Percentiles rank a stretch among this genome's conserved stretches.
Conservation (phyloP, 208 protist species). For the Trypanosoma caninum region DNA sequence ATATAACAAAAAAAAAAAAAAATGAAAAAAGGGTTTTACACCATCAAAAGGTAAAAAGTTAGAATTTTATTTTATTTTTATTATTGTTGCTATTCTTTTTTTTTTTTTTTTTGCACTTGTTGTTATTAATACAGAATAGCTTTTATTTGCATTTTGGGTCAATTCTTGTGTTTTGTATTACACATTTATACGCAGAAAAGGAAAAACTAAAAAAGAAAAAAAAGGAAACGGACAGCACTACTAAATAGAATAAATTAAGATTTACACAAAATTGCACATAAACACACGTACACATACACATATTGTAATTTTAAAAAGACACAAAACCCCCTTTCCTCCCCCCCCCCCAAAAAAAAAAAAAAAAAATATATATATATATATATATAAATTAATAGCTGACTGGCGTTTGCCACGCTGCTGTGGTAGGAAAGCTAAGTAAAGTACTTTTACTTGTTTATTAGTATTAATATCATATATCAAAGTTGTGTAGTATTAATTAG, state of each 20-base stretch:
- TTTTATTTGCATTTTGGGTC: not conserved
- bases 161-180: not conserved
- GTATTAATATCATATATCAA: too few species aligned
- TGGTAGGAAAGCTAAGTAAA: too few species aligned
- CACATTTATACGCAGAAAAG: not conserved
- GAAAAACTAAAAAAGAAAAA: not conserved
- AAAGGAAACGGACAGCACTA: not conserved
- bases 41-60: too few species aligned
- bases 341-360: not conserved
- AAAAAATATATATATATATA: not conserved
- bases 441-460: too few species aligned
- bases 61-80: conserved; percentile 2
- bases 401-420: too few species aligned
- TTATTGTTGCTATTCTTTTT: conserved; percentile 12
- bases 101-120: conserved; percentile 1
- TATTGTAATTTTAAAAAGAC: too few species aligned
- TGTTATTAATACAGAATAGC: not conserved
- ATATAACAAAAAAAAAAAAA: too few species aligned
- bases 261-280: too few species aligned
- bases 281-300: too few species aligned
- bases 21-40: too few species aligned
- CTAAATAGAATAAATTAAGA: conserved; percentile 1
- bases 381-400: not conserved
- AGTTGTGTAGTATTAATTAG: too few species aligned
- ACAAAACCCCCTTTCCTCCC: not conserved